Evolutionary conservation across 768 basidiomycete genomes (phyloP).

Genomic region (Lentinula sp.): DNA sequence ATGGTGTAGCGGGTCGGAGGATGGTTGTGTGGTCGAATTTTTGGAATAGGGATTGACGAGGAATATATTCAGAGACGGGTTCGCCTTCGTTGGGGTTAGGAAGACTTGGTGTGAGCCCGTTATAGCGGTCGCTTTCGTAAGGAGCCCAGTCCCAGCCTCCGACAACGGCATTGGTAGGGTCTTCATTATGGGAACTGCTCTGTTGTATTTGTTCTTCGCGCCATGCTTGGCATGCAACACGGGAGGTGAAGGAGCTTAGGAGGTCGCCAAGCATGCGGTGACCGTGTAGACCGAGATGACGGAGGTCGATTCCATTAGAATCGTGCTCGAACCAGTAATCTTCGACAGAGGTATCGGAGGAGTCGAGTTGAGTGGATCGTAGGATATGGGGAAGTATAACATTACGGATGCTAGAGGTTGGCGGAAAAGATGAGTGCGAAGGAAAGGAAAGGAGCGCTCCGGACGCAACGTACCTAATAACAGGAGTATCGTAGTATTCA

Average conservation of each 20-base stretch:
- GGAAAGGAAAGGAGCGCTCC: neutral
- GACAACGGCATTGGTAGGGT: neutral
- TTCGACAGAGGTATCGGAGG: neutral
- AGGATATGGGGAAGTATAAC: neutral
- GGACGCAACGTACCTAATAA: neutral
- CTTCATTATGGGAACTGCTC: neutral
- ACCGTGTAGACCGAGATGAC: neutral
- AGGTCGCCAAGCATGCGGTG: neutral
- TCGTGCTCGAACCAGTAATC: slow-evolving; percentile 1
- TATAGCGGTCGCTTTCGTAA: neutral
- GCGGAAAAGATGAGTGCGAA: neutral
- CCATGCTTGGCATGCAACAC: slow-evolving; percentile 2
- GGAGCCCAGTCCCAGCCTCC: slow-evolving; percentile 1
- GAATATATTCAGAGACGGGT: neutral
- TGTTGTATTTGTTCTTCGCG: neutral
- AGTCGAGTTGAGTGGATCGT: neutral
- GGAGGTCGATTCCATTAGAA: neutral
- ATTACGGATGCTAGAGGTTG: neutral
- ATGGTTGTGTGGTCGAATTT: neutral
- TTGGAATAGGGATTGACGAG: slow-evolving; percentile 1
- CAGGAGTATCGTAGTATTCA: slow-evolving; percentile 1
- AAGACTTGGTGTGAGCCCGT: neutral
- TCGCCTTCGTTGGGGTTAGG: neutral
- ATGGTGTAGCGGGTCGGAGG: neutral
- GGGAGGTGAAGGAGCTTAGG: neutral